Evolutionary conservation across 2,329 filamentous ascomycete genomes (phyloP).

Genomic region (Nannizzia gypsea): DNA sequence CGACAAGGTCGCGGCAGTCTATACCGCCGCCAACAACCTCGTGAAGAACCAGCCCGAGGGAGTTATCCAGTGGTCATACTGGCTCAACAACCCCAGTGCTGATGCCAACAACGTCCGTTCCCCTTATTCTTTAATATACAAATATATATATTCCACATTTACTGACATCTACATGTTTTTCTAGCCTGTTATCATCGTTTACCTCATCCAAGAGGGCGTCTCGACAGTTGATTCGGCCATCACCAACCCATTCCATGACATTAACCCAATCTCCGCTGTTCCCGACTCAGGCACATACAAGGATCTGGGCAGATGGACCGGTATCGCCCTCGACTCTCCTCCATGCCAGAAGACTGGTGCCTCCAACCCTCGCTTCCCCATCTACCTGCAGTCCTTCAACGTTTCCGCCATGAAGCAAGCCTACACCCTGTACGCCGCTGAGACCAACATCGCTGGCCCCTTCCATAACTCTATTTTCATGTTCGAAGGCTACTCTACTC

Average conservation of each 20-base stretch:
- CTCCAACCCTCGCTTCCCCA: conserved; percentile 35
- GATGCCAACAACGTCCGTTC: conserved; percentile 19
- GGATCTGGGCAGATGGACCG: conserved; percentile 37
- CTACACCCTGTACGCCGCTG: conserved; percentile 29
- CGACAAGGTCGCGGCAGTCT: conserved; percentile 41
- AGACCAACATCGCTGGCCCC: conserved; percentile 21
- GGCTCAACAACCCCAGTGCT: conserved; percentile 18
- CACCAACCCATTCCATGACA: conserved; percentile 34
- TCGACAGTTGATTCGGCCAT: conserved; percentile 31
- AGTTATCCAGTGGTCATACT: conserved; percentile 39
- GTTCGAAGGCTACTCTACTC: conserved; percentile 44
- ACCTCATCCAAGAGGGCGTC: conserved; percentile 26
- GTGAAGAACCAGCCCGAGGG: conserved; percentile 34
- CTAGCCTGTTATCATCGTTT: conserved; percentile 23
- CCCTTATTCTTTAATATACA: background rate
- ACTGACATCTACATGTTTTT: background rate
- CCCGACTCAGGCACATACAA: conserved; percentile 33
- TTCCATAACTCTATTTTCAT: conserved; percentile 39
- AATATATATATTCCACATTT: background rate
- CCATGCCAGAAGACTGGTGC: conserved; percentile 35
- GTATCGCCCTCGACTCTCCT: conserved; percentile 26
- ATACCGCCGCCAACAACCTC: conserved; percentile 36
- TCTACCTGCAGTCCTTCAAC: conserved; percentile 35
- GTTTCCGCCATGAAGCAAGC: conserved; percentile 25
- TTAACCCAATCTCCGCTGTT: conserved; percentile 29